Conservation (phyloP, 192 early-diverging fungal species). For the Entomortierella lignicola region DNA sequence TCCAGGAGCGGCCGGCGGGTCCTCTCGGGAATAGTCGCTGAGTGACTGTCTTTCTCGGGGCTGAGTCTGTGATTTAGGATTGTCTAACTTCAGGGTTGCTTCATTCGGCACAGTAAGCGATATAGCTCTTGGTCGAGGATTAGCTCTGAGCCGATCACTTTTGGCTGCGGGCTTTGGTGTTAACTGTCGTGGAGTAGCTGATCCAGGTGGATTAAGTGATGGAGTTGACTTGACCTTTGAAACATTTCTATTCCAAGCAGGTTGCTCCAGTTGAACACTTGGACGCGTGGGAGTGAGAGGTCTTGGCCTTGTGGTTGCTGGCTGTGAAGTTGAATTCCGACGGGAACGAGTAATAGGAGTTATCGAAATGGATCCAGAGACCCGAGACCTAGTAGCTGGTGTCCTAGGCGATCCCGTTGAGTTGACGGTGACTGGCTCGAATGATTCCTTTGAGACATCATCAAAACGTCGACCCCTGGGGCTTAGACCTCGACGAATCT, state of each 20-base stretch:
- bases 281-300: background rate
- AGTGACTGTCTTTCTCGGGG: constrained; percentile 5
- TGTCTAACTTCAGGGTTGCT: background rate
- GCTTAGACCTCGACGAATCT: background rate
- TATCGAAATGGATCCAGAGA: constrained; percentile 2
- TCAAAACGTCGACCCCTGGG: background rate
- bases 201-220: background rate
- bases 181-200: constrained; percentile 9
- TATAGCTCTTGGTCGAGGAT: constrained; percentile 22
- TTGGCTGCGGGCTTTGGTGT: constrained; percentile 4
- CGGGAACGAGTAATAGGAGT: constrained; percentile 29
- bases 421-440: constrained; percentile 22
- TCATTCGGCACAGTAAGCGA: constrained; percentile 21
- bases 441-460: constrained; percentile 10
- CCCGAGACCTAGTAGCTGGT: constrained; percentile 17
- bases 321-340: constrained; percentile 23
- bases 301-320: background rate
- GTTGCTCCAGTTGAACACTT: background rate
- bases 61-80: background rate
- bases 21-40: constrained; percentile 19
- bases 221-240: background rate
- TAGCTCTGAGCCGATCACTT: constrained; percentile 8
- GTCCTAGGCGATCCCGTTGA: background rate
- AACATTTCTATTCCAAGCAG: constrained; percentile 34
- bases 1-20: constrained; percentile 8